Evolutionary conservation across 2,329 filamentous ascomycete species (phyloP).

Genomic region (Phyllosticta ampelicida): DNA sequence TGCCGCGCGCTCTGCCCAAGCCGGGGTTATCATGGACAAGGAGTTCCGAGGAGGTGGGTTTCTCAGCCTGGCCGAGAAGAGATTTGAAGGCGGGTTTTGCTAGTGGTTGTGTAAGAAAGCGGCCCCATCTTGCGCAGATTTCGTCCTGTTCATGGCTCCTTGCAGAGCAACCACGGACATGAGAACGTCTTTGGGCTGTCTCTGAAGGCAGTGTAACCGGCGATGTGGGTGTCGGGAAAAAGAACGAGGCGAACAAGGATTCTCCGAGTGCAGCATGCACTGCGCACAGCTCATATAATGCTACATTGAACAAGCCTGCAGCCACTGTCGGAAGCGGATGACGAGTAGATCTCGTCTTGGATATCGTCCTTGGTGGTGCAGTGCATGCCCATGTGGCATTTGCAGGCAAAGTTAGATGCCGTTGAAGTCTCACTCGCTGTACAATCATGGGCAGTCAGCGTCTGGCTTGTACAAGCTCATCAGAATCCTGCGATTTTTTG

Average conservation of each 20-base stretch:
- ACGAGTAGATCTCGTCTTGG: neutral
- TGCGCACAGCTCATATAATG: neutral
- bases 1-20: neutral
- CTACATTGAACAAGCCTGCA: neutral
- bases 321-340: neutral
- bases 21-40: neutral
- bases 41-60: neutral
- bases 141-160: slow-evolving; percentile 1
- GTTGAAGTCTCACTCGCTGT: neutral
- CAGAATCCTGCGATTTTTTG: neutral
- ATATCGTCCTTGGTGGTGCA: neutral
- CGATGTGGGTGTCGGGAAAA: slow-evolving; percentile 1
- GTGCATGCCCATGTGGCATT: neutral
- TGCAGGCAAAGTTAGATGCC: neutral
- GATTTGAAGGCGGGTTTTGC: neutral
- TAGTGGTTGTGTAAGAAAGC: neutral
- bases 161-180: slow-evolving; percentile 1
- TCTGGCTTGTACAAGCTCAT: too few relatives aligned
- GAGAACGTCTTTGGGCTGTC: neutral
- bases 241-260: neutral
- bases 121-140: neutral
- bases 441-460: neutral
- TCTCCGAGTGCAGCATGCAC: neutral
- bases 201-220: slow-evolving; percentile 4
- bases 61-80: neutral